Evolutionary conservation across 164 flowering plant genomes (phyloP), one percentile per base, ranked within the genome.

Genomic region (Warburgia ugandensis): DNA sequence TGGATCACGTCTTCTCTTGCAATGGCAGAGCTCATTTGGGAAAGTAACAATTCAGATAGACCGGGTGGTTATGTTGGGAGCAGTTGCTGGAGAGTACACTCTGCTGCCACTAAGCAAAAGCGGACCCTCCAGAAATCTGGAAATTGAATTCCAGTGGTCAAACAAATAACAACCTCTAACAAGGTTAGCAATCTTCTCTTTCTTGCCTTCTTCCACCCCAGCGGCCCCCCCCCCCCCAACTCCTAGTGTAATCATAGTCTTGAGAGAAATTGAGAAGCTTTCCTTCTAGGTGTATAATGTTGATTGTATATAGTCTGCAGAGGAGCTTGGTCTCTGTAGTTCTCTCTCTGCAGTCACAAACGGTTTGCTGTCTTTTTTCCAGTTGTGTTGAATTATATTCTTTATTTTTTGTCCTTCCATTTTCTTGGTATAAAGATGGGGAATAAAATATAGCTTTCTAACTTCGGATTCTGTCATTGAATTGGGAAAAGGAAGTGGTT

Each of bases 1-100:
- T 39, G 29, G 37, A 29, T 39, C 36, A 37, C 21, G n/a, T n/a
- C n/a, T 46, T 52, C 55, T 52, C 5, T 17, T 50, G 35, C 28
- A 12, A 44, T 60, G 30, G 54, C 89, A 94, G 99, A 86, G 77
- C 25, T 84, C 94, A 28, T 89, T 94, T 37, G 97, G 99, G n/a
- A 94, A 94, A 71, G 99, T 94, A 36, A 94, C 96, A 1, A 86
- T 94, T 67, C 99, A 86, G 75, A 89, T 94, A 4, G 99, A 89
- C 59, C 78, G 86, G 32, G 99, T 86, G 2, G 97, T 89, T 20
- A 84, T 88, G 94, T 77, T 89, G 20, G 97, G 99, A 59, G 77
- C 92, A 23, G 94, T 86, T 47, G 85, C 96, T 3, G 99, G 94
- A 3, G 99, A 94, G 66, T 94, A 89, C 64, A 65, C 84, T 9